These are phyloP conservation scores for Schoenoplectus triqueter DNA, from an alignment of 202 grass and related monocot species.

Conservation along the genomic window DNA sequence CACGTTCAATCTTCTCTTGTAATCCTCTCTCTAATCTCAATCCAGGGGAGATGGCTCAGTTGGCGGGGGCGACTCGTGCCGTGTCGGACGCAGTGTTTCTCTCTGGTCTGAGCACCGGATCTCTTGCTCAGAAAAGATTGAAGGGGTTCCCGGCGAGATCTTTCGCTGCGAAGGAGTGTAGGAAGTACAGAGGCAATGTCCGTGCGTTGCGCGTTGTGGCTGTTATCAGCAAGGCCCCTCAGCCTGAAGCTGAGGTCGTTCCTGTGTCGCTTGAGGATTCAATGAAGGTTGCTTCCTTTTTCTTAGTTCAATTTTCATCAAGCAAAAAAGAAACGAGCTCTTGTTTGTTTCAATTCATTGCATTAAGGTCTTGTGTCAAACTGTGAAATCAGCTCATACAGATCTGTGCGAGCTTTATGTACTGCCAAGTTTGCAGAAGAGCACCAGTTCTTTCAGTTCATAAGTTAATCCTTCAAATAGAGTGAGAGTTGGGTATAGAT, in stretches of 20 bases:
- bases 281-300: slow-evolving; percentile 47
- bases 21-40: neutral
- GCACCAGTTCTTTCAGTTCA: slow-evolving; percentile 22
- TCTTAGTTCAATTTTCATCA: neutral
- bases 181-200: slow-evolving; percentile 38
- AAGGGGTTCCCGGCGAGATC: slow-evolving; percentile 44
- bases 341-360: neutral
- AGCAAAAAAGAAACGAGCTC: too few relatives aligned
- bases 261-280: slow-evolving; percentile 73
- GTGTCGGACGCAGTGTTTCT: slow-evolving; percentile 35
- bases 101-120: slow-evolving; percentile 41
- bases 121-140: slow-evolving; percentile 34
- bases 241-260: slow-evolving; percentile 51
- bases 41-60: slow-evolving; percentile 56
- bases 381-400: neutral
- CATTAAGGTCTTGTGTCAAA: neutral
- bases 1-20: neutral
- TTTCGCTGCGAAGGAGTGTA: slow-evolving; percentile 43
- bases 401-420: neutral
- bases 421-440: slow-evolving; percentile 29
- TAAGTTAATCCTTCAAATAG: slow-evolving; percentile 31
- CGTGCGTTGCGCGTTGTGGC: slow-evolving; percentile 47
- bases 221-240: slow-evolving; percentile 72
- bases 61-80: slow-evolving; percentile 53
- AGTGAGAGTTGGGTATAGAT: neutral